Conservation (phyloP, 257 asterid genomes). For the Solanum sitiens region DNA sequence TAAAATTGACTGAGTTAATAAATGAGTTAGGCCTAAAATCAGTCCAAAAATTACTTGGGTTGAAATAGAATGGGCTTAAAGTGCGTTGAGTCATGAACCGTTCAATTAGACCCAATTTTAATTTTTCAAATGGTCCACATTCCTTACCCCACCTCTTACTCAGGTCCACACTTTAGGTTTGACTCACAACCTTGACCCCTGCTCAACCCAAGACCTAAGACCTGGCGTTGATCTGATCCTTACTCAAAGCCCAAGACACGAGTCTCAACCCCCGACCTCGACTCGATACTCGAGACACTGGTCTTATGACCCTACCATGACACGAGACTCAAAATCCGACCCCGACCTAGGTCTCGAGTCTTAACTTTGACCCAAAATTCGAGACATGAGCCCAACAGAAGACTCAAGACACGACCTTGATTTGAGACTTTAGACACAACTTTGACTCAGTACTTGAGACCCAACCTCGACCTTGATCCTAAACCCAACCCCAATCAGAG, state of each 20-base stretch:
- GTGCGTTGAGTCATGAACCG: neutral
- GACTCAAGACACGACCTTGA: neutral
- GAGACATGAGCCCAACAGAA: neutral
- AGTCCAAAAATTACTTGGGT: neutral
- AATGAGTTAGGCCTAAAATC: neutral
- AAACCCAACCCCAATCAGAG: neutral
- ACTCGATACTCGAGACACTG: neutral
- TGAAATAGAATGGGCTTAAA: neutral
- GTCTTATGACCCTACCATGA: neutral
- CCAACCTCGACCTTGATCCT: neutral
- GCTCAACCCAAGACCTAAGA: neutral
- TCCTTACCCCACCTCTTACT: neutral
- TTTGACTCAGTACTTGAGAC: neutral
- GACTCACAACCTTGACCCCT: neutral
- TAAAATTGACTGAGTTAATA: neutral
- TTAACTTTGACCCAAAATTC: neutral
- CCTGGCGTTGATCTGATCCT: neutral
- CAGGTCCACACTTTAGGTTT: neutral
- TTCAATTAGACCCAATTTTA: neutral
- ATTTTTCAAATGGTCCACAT: neutral
- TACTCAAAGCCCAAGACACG: neutral
- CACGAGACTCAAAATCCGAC: neutral
- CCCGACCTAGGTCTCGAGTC: neutral
- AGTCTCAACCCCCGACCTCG: neutral
- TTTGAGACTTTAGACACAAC: neutral